Evolutionary conservation across 345 rosid species (phyloP).

Genomic region (Syzygium jambos): DNA sequence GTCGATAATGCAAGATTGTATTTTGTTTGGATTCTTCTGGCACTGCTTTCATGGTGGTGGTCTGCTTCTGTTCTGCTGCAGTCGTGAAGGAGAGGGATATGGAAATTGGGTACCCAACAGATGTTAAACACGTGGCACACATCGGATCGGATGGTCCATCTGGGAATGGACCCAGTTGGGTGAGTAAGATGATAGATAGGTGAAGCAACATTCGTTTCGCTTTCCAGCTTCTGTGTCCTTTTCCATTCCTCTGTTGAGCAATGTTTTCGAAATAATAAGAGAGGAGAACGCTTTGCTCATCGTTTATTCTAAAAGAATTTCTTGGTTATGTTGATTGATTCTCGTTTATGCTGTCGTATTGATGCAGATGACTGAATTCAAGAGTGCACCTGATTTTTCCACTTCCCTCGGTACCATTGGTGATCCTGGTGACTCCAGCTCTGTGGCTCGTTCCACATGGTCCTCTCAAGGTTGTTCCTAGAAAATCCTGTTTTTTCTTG

Average conservation of each 20-base stretch:
- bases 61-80: conserved; percentile 7
- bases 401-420: conserved; percentile 34
- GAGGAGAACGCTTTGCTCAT: neutral
- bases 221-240: neutral
- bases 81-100: conserved; percentile 71
- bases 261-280: neutral
- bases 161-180: conserved; percentile 82
- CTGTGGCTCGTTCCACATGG: conserved; percentile 47
- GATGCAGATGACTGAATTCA: conserved; percentile 79
- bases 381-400: conserved; percentile 56
- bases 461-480: conserved; percentile 50
- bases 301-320: neutral
- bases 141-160: conserved; percentile 82
- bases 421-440: conserved; percentile 44
- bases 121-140: conserved; percentile 92
- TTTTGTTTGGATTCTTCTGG: neutral
- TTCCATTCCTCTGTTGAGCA: neutral
- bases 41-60: neutral
- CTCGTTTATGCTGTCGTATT: neutral
- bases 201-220: neutral
- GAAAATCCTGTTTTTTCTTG: neutral
- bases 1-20: neutral
- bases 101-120: conserved; percentile 93
- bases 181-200: conserved; percentile 17
- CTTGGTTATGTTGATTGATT: neutral